Base-by-base conservation (phyloP, 2,329 filamentous ascomycete species). In the Plenodomus biglobosus region DNA sequence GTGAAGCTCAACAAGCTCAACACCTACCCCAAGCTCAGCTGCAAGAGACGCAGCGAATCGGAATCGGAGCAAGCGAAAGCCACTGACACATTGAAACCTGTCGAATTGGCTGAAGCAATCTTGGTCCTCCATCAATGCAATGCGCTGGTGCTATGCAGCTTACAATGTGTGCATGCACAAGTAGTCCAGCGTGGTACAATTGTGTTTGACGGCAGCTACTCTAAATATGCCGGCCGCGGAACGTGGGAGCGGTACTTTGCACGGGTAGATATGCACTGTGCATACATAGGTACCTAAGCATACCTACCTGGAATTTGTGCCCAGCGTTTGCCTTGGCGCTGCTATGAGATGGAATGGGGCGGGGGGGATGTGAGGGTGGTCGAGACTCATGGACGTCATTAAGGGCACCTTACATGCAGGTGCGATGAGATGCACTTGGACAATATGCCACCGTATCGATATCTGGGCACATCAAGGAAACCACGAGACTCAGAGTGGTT, bases 1-100 rank as follows among this genome's bases (percentile, higher is more conserved):
- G 59, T 61, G 61, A 62, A 62, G 58, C 58, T 62, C 42, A 45
- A 56, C 40, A 62, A 62, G 58, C 58, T 62, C 42, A 45, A 56
- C 40, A 21, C 53, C 39, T 52, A 48, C 52, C 50, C 38, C 47
- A n/a, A 53, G 20, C 43, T 38, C 50, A 47, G 50, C 40, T 46
- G 32, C 38, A 27, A 40, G 30, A 55, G 51, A 49, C 57, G 30
- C 40, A 42, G 46, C 63, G 49, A 66, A 65, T 66, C 57, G 62
- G 22, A 50, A 3, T 18, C 13, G 22, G 18, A 20, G 15, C 16
- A 40, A 38, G 32, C 39, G 27, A 40, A 52, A 52, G 40, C 48
- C 51, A 56, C 52, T 32, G 49, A 56, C 50, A 57, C 50, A 56
- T 53, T 22, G 17, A 46, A 40, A 38, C 20, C 44, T 46, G 36